phyloP scores from a whole-genome alignment of 2,329 filamentous ascomycete genomes.

The Byssoonygena ceratinophila region DNA sequence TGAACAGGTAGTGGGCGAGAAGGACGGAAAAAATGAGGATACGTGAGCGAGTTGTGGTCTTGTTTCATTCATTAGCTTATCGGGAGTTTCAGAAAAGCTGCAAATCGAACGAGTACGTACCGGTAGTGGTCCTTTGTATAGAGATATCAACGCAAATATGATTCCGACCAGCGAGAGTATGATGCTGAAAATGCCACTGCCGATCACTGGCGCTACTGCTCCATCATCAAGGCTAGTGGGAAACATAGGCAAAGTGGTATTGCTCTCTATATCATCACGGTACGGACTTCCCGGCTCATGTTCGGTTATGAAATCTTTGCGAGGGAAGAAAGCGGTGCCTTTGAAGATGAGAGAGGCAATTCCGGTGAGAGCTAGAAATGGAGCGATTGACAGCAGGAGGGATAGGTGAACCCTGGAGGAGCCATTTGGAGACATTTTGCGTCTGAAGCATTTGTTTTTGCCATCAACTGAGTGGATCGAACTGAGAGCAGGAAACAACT shows the following conservation, averaged over 20 bases:
- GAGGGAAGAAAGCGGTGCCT: background rate
- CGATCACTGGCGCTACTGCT: background rate
- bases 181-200: background rate
- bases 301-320: background rate
- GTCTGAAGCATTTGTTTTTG: background rate
- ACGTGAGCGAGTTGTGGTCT: background rate
- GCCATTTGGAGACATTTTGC: background rate
- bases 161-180: background rate
- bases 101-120: background rate
- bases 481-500: background rate
- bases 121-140: background rate
- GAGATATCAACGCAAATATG: background rate
- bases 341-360: slow-evolving; percentile 1
- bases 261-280: background rate
- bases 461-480: background rate
- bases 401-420: background rate
- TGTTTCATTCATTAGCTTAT: background rate
- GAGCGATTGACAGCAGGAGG: background rate
- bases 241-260: background rate
- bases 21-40: background rate
- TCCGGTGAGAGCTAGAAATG: background rate
- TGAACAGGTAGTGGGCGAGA: background rate
- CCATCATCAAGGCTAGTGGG: background rate
- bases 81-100: no score
- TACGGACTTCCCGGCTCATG: background rate